Percentiles rank a stretch among this genome's conserved stretches.
Conservation (phyloP, 2,329 filamentous ascomycete genomes). For the Leptographium wingfieldii region DNA sequence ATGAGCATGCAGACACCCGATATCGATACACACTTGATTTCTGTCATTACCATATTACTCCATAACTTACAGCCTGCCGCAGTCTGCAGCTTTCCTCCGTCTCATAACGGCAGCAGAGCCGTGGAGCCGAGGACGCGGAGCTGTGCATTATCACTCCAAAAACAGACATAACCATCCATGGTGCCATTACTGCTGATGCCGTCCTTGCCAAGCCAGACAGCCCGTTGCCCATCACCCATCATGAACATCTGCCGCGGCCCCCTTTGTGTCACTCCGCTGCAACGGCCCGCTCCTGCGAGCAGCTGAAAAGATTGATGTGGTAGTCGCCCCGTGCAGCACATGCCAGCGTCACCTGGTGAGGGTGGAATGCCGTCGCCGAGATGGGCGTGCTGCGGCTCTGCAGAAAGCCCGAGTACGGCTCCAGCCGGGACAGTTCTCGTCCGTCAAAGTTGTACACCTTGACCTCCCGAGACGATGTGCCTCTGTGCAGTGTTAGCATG, state of each 20-base stretch:
- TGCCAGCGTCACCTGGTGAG: constrained; percentile 82
- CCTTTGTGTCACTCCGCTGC: neutral
- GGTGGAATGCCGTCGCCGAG: constrained; percentile 84
- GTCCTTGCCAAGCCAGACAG: neutral
- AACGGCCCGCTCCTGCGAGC: constrained; percentile 21
- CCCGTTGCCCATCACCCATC: neutral
- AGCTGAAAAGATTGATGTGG: constrained; percentile 80
- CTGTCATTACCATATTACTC: neutral
- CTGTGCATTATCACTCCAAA: neutral
- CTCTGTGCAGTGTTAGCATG: constrained; percentile 39
- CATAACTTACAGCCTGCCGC: neutral
- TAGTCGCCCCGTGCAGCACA: constrained; percentile 78
- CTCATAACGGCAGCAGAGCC: neutral
- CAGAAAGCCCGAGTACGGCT: constrained; percentile 83
- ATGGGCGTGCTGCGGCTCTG: constrained; percentile 72
- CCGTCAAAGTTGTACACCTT: constrained; percentile 89
- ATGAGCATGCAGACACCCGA: neutral
- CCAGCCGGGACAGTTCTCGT: constrained; percentile 64
- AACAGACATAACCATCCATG: neutral
- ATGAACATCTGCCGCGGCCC: neutral
- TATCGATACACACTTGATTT: neutral
- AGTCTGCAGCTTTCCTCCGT: neutral
- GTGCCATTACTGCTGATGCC: neutral
- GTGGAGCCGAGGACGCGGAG: neutral
- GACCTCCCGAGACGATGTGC: constrained; percentile 75